Evolutionary conservation across 805 yeast species (phyloP).

Genomic region (Ogataea siamensis): DNA sequence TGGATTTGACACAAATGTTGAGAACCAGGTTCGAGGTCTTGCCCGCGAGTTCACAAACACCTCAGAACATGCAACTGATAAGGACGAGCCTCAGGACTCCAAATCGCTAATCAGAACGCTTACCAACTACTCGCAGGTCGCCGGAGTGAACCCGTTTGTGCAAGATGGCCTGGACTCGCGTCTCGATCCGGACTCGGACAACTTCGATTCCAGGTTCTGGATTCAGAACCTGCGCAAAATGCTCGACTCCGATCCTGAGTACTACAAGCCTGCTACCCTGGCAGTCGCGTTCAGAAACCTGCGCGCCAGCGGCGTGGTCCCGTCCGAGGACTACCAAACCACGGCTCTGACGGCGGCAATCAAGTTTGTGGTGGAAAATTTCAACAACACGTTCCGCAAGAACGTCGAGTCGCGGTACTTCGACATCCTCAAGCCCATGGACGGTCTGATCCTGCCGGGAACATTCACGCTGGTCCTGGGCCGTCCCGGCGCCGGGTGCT

Average conservation of each 20-base stretch:
- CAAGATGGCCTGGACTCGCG: conserved; percentile 27
- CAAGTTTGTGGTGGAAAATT: conserved; percentile 25
- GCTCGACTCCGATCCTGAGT: conserved; percentile 52
- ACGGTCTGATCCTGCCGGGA: conserved; percentile 57
- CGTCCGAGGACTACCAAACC: conserved; percentile 59
- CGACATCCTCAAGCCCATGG: conserved; percentile 61
- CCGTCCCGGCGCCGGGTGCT: conserved; percentile 77
- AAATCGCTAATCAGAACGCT: conserved; percentile 33
- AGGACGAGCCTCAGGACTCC: conserved; percentile 19
- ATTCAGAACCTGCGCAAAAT: conserved; percentile 54
- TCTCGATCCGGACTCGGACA: conserved; percentile 53
- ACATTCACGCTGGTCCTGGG: conserved; percentile 68
- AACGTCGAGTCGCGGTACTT: conserved; percentile 32
- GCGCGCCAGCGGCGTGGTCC: conserved; percentile 56
- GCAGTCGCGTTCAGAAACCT: conserved; percentile 57
- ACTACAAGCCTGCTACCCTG: conserved; percentile 55
- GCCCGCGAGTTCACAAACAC: conserved; percentile 36
- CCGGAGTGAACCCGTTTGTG: conserved; percentile 38
- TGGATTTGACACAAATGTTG: conserved; percentile 37
- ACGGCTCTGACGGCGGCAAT: conserved; percentile 45
- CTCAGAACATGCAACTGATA: conserved; percentile 1
- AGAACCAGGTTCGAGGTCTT: conserved; percentile 36
- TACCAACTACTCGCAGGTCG: conserved; percentile 44
- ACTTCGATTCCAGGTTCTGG: conserved; percentile 58
- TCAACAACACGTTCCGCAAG: conserved; percentile 11